Evolutionary conservation across 83 land plant species (phyloP).

Genomic region (Diphasiastrum complanatum): DNA sequence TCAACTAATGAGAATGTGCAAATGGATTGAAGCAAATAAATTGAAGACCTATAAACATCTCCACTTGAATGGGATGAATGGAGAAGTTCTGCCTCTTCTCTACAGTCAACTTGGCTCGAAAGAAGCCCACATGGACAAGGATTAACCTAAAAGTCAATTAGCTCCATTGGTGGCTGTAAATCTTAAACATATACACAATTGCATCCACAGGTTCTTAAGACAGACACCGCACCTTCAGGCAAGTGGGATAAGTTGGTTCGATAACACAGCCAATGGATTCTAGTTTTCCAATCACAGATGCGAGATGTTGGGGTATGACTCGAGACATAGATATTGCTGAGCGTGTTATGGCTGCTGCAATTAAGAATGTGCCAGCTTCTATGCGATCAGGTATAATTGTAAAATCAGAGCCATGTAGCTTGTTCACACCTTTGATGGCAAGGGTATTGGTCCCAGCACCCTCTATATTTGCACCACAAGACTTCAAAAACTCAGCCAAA

Average conservation of each 20-base stretch:
- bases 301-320: conserved; percentile 44
- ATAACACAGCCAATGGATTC: conserved; percentile 48
- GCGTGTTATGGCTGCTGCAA: conserved; percentile 75
- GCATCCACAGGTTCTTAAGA: no score
- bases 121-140: no score
- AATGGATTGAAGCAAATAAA: no score
- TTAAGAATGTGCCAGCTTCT: conserved; percentile 62
- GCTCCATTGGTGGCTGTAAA: no score
- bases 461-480: conserved; percentile 59
- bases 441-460: conserved; percentile 57
- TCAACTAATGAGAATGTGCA: no score
- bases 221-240: conserved; percentile 51
- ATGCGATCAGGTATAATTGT: conserved; percentile 53
- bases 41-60: no score
- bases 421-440: conserved; percentile 41
- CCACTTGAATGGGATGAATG: no score
- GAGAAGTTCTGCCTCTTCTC: no score
- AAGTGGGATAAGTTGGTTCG: conserved; percentile 18
- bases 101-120: no score
- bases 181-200: no score
- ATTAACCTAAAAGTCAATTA: no score
- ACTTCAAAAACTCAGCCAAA: conserved; percentile 54
- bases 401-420: conserved; percentile 46
- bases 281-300: conserved; percentile 45
- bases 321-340: conserved; percentile 60